A percentile compares a stretch with the other conserved stretches of the same genome.
Conservation (phyloP, 495 filamentous ascomycete genomes). For the Podospora pseudocomata region DNA sequence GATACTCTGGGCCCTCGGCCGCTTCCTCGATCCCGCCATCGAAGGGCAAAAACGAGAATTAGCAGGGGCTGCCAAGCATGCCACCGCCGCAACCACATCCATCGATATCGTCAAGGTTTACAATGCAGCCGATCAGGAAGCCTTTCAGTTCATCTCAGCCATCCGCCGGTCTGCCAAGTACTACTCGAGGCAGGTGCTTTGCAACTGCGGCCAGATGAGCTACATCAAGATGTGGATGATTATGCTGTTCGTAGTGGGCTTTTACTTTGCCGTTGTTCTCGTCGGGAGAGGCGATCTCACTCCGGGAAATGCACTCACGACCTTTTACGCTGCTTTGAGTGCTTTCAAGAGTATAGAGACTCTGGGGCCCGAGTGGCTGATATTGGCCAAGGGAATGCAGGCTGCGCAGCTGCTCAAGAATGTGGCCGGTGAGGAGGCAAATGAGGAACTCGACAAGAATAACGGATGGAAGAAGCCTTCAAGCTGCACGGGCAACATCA, state of each 20-base stretch:
- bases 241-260: conserved; percentile 82
- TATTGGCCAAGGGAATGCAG: conserved; percentile 74
- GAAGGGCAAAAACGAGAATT: conserved; percentile 67
- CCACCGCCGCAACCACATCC: conserved; percentile 61
- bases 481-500: conserved; percentile 61
- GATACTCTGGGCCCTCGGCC: conserved; percentile 56
- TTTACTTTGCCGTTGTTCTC: conserved; percentile 79
- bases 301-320: conserved; percentile 72
- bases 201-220: conserved; percentile 66
- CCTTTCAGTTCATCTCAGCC: conserved; percentile 56
- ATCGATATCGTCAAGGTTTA: conserved; percentile 88
- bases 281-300: conserved; percentile 48
- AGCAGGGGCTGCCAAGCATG: conserved; percentile 65
- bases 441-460: conserved; percentile 27
- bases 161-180: conserved; percentile 58
- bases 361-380: conserved; percentile 69
- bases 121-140: conserved; percentile 72
- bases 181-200: conserved; percentile 64
- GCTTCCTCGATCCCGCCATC: conserved; percentile 61
- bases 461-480: conserved; percentile 19
- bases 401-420: conserved; percentile 61
- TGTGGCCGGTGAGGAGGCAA: conserved; percentile 25
- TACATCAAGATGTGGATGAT: conserved; percentile 70
- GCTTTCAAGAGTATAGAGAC: conserved; percentile 70
- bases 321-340: conserved; percentile 77